These are phyloP conservation scores for Exophiala sideris DNA, from an alignment of 2,329 filamentous ascomycete species.

Conservation along the genomic window DNA sequence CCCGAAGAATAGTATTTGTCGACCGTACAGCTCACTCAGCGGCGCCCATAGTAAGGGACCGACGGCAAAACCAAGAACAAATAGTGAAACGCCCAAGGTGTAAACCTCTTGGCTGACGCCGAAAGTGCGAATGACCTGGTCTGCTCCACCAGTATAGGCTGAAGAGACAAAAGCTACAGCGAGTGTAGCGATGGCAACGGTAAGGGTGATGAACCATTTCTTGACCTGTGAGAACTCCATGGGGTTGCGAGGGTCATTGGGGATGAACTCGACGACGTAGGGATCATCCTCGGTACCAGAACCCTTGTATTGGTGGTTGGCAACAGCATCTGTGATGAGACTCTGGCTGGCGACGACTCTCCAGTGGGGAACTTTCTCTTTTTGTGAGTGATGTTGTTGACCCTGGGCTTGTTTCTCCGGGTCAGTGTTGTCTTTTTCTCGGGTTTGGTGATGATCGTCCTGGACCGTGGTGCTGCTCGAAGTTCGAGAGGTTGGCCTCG, in stretches of 20 bases:
- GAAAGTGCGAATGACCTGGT: conserved; percentile 50
- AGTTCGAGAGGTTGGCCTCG: not conserved
- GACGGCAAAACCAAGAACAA: conserved; percentile 53
- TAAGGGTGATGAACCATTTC: conserved; percentile 62
- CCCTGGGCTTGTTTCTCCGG: not conserved
- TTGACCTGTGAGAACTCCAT: conserved; percentile 68
- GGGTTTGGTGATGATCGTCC: too few relatives aligned
- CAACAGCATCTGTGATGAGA: conserved; percentile 1
- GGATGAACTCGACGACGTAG: conserved; percentile 52
- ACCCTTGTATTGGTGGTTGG: conserved; percentile 43
- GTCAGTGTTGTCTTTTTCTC: not conserved
- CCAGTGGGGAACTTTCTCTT: not conserved
- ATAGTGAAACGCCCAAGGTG: conserved; percentile 48
- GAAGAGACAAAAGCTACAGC: conserved; percentile 50
- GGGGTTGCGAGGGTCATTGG: conserved; percentile 51
- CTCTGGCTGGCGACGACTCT: not conserved
- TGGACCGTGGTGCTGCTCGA: not conserved
- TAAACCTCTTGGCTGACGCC: conserved; percentile 44
- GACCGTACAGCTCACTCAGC: conserved; percentile 30
- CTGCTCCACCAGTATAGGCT: conserved; percentile 57
- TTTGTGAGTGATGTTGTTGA: not conserved
- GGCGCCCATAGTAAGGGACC: conserved; percentile 54
- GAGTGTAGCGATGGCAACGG: conserved; percentile 65
- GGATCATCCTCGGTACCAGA: conserved; percentile 71
- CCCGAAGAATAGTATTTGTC: conserved; percentile 48